A percentile compares a stretch with the other conserved stretches of the same genome.
Evolutionary conservation across 2,329 filamentous ascomycete species (phyloP).

Genomic region (Talaromyces verruculosus): DNA sequence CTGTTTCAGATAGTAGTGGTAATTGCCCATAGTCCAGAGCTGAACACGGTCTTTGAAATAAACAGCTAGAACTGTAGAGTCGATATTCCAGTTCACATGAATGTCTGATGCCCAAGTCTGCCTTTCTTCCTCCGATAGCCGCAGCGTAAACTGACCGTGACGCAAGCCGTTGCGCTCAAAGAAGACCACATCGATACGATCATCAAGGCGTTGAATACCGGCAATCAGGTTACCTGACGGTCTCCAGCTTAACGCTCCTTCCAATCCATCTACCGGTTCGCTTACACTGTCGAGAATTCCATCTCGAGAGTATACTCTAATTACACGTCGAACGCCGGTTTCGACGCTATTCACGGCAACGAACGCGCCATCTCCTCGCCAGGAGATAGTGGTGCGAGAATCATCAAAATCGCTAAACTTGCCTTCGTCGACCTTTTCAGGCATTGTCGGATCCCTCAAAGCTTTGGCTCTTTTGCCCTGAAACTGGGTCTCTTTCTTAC

Average conservation of each 20-base stretch:
- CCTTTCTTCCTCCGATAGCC: constrained; percentile 61
- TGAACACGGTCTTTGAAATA: constrained; percentile 73
- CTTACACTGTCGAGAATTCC: constrained; percentile 89
- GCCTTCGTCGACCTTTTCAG: constrained; percentile 86
- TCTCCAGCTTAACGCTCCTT: constrained; percentile 83
- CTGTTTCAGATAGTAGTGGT: constrained; percentile 97
- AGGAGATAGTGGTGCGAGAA: constrained; percentile 71
- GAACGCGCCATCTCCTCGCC: constrained; percentile 91
- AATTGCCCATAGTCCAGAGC: constrained; percentile 95
- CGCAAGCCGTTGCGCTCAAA: constrained; percentile 96
- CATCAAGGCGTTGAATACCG: constrained; percentile 70
- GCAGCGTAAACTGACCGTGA: constrained; percentile 90
- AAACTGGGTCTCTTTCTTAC: constrained; percentile 97
- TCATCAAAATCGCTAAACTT: constrained; percentile 73
- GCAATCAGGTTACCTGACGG: constrained; percentile 88
- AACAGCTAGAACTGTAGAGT: constrained; percentile 89
- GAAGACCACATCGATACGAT: constrained; percentile 80
- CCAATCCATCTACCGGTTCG: constrained; percentile 91
- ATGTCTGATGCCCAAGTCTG: constrained; percentile 59
- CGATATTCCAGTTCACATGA: constrained; percentile 78
- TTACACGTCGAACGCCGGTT: constrained; percentile 67
- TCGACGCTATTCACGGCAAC: constrained; percentile 84
- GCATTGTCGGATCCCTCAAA: constrained; percentile 88
- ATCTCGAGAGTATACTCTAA: constrained; percentile 88
- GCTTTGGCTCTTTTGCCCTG: constrained; percentile 86